A percentile compares a stretch with the other conserved stretches of the same genome.
Conservation (phyloP, 306 rosid genomes). For the Cucurbita argyrosperma region DNA sequence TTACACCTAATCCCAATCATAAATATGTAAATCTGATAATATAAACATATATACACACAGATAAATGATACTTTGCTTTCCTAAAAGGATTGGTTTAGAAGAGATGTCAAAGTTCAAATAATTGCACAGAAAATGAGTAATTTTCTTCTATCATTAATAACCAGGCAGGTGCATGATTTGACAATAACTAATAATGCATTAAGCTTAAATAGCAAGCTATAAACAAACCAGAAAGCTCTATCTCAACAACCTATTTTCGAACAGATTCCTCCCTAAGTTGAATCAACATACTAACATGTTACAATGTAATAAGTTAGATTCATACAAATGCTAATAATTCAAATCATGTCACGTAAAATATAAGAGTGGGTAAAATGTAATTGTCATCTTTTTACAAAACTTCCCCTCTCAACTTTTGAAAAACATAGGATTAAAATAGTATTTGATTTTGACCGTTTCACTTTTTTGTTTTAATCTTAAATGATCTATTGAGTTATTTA, state of each 20-base stretch:
- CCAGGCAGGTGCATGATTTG: background rate
- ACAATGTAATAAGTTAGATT: background rate
- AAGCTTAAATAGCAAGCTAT: conserved; percentile 3
- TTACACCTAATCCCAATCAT: background rate
- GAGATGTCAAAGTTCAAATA: background rate
- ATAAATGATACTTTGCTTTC: background rate
- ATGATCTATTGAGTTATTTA: background rate
- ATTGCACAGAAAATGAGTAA: background rate
- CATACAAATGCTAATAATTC: background rate
- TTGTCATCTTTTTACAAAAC: background rate
- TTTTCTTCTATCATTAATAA: background rate
- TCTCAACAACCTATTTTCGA: conserved; percentile 1
- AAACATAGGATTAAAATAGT: background rate
- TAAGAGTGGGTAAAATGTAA: background rate
- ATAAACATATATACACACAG: background rate
- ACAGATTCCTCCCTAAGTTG: background rate
- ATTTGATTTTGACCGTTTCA: background rate
- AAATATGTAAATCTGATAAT: too few species aligned
- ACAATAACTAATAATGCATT: background rate
- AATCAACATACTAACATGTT: background rate
- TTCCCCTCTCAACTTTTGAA: background rate
- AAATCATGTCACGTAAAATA: background rate
- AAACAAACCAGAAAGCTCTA: conserved; percentile 1
- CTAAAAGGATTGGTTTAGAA: background rate
- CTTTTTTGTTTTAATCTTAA: background rate